phyloP scores from a whole-genome alignment of 2,329 filamentous ascomycete species.

The Sclerotinia nivalis region DNA sequence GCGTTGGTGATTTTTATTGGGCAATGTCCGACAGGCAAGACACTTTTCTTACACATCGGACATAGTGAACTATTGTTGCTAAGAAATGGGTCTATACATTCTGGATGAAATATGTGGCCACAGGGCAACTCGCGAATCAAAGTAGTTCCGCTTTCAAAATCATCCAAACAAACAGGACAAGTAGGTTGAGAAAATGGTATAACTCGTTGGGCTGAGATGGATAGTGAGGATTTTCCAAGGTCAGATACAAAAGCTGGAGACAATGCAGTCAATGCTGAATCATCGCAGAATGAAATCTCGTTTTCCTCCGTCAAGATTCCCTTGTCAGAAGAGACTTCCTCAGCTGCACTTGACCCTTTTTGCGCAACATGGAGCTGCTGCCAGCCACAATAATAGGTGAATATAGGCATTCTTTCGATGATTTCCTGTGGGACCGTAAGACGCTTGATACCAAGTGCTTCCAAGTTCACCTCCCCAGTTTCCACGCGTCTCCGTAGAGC shows the following conservation, averaged over 20 bases:
- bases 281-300: background rate
- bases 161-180: conserved; percentile 88
- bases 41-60: conserved; percentile 84
- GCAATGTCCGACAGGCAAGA: conserved; percentile 68
- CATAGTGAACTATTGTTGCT: conserved; percentile 79
- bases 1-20: conserved; percentile 72
- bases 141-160: conserved; percentile 68
- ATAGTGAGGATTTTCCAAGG: background rate
- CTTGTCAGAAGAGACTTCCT: background rate
- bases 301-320: background rate
- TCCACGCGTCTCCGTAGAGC: conserved; percentile 69
- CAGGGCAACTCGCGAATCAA: conserved; percentile 85
- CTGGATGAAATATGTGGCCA: conserved; percentile 88
- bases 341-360: background rate
- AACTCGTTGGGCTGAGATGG: conserved; percentile 28
- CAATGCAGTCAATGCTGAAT: background rate
- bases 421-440: conserved; percentile 72
- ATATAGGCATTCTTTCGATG: conserved; percentile 74
- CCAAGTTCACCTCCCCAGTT: conserved; percentile 80
- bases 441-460: conserved; percentile 80
- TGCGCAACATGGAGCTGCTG: conserved; percentile 48
- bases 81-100: conserved; percentile 87
- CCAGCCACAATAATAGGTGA: conserved; percentile 64
- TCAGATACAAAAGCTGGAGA: background rate
- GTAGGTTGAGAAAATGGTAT: conserved; percentile 69